Evolutionary conservation across 768 basidiomycete species (phyloP).

Genomic region (Grammothele lineata): DNA sequence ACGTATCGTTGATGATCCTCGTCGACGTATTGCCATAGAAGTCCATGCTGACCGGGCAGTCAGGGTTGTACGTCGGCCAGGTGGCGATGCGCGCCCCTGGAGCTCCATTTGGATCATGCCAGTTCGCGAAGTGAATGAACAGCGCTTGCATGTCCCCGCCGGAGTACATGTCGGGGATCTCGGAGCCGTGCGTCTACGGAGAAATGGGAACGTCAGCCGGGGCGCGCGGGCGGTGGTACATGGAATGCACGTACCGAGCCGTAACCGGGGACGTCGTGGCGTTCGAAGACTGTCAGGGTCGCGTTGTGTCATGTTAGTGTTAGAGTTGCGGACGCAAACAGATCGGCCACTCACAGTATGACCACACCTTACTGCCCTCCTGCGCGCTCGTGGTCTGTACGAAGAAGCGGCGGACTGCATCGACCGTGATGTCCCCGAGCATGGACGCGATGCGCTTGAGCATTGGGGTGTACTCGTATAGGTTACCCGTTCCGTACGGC

Average conservation of each 20-base stretch:
- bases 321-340: background rate
- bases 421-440: slow-evolving; percentile 12
- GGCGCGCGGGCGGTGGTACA: background rate
- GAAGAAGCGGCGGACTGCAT: slow-evolving; percentile 11
- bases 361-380: background rate
- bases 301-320: too few species aligned
- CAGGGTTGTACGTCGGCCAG: too few species aligned
- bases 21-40: background rate
- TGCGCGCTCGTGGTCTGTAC: background rate
- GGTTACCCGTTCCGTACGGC: slow-evolving; percentile 15
- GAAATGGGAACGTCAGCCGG: background rate
- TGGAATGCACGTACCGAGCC: background rate
- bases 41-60: background rate
- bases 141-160: background rate
- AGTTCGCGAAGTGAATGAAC: background rate
- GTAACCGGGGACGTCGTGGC: background rate
- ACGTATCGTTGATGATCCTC: background rate
- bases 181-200: background rate
- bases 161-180: background rate
- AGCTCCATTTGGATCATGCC: background rate
- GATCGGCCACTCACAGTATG: background rate
- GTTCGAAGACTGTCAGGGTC: background rate
- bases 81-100: too few species aligned
- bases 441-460: slow-evolving; percentile 18
- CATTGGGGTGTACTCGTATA: slow-evolving; percentile 4